A percentile compares a stretch with the other conserved stretches of the same genome.
phyloP scores from a whole-genome alignment of 768 basidiomycete species.

The Leccinum pellstonianum region DNA sequence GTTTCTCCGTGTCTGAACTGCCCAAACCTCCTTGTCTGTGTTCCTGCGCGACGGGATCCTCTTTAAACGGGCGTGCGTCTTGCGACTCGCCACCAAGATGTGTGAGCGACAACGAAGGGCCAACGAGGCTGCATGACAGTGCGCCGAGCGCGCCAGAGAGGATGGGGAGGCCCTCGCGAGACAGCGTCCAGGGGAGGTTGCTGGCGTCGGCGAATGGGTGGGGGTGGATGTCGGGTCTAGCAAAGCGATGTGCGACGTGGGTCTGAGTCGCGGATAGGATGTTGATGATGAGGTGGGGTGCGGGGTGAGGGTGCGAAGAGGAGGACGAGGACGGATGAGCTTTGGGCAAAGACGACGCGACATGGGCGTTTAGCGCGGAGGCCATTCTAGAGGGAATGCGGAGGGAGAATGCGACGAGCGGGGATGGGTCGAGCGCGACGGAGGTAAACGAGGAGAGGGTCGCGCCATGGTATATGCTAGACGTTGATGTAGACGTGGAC shows the following conservation, averaged over 20 bases:
- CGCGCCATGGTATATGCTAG: conserved; percentile 69
- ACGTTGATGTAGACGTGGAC: background rate
- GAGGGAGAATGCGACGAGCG: conserved; percentile 86
- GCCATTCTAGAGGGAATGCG: conserved; percentile 91
- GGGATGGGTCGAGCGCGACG: conserved; percentile 84
- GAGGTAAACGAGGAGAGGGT: conserved; percentile 94
- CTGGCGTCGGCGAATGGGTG: conserved; percentile 48
- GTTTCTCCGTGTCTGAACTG: background rate
- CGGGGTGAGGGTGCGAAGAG: background rate
- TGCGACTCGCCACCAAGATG: conserved; percentile 40
- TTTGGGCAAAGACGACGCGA: background rate
- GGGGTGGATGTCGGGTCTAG: conserved; percentile 67
- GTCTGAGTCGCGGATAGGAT: conserved; percentile 70
- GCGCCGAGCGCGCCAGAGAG: conserved; percentile 64
- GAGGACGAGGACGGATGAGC: background rate
- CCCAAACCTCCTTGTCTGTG: background rate
- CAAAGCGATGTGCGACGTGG: conserved; percentile 63
- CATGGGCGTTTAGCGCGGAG: conserved; percentile 42
- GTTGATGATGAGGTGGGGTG: conserved; percentile 71
- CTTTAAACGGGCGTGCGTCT: background rate
- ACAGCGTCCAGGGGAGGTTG: conserved; percentile 38
- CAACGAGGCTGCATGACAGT: conserved; percentile 67
- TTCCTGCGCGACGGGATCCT: conserved; percentile 21
- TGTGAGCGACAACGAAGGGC: conserved; percentile 58
- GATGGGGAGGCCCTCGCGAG: conserved; percentile 57